Evolutionary conservation across 371 early-diverging fungal genomes (phyloP).

Genomic region (Mucor indicus): DNA sequence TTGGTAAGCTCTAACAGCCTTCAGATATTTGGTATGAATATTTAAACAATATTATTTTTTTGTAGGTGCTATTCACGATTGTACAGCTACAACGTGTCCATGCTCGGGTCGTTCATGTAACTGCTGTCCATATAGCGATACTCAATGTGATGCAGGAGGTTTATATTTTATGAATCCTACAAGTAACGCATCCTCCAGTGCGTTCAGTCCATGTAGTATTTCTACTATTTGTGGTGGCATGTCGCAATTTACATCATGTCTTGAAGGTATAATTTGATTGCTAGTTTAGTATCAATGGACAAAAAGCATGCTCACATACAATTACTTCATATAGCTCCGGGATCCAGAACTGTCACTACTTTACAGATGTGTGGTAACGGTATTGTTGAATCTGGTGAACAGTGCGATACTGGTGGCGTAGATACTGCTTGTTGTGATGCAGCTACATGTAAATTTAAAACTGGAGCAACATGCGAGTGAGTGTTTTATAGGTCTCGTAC

Average conservation of each 20-base stretch:
- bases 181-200: constrained; percentile 64
- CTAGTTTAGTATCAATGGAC: constrained; percentile 1
- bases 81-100: constrained; percentile 59
- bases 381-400: constrained; percentile 85
- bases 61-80: constrained; percentile 69
- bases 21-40: not conserved
- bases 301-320: not conserved
- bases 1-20: constrained; percentile 45
- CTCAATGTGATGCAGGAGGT: constrained; percentile 79
- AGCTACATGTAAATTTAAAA: constrained; percentile 77
- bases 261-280: constrained; percentile 38
- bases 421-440: constrained; percentile 81
- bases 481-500: constrained; percentile 4
- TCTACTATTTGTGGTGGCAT: constrained; percentile 64
- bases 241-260: constrained; percentile 50
- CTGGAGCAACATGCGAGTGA: constrained; percentile 76
- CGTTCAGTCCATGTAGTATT: constrained; percentile 83
- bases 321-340: constrained; percentile 46
- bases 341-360: constrained; percentile 40
- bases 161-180: constrained; percentile 87
- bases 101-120: constrained; percentile 45
- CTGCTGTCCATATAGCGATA: constrained; percentile 74
- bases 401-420: constrained; percentile 89
- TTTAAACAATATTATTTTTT: not conserved
- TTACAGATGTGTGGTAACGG: constrained; percentile 93